Conservation (phyloP, 2,329 filamentous ascomycete genomes). For the Delphinella strobiligena region DNA sequence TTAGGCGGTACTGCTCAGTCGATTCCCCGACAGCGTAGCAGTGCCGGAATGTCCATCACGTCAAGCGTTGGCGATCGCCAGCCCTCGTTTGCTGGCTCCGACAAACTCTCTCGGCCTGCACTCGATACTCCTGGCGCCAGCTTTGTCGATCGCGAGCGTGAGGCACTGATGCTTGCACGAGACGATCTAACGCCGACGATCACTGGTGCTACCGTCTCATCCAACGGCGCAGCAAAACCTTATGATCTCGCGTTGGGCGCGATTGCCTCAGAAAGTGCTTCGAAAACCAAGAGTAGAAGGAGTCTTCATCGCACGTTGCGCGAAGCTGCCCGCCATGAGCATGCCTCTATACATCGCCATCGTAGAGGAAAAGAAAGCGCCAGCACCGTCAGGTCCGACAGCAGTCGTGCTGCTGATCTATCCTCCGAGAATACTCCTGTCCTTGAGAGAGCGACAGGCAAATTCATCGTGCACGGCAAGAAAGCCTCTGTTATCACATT, state of each 20-base stretch:
- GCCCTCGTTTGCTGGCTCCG: conserved; percentile 13
- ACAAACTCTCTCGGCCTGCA: conserved; percentile 9
- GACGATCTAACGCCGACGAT: conserved; percentile 5
- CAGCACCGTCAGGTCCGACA: conserved; percentile 37
- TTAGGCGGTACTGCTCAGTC: conserved; percentile 16
- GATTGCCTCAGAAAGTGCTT: conserved; percentile 16
- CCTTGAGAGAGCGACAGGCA: conserved; percentile 66
- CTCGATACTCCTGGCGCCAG: conserved; percentile 12
- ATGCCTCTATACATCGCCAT: conserved; percentile 48
- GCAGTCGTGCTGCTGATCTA: conserved; percentile 39
- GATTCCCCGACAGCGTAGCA: conserved; percentile 5
- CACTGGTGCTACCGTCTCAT: conserved; percentile 6
- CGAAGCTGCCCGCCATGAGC: conserved; percentile 37
- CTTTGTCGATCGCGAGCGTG: conserved; percentile 13
- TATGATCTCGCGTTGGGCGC: conserved; percentile 3
- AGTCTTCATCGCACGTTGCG: conserved; percentile 83
- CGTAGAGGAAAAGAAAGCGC: conserved; percentile 65
- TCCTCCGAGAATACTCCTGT: conserved; percentile 47
- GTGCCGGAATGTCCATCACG: conserved; percentile 2
- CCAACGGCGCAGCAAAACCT: neutral
- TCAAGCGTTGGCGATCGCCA: conserved; percentile 17
- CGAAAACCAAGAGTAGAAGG: conserved; percentile 48
- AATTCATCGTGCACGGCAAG: conserved; percentile 94
- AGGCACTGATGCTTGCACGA: conserved; percentile 4
- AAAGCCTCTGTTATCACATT: conserved; percentile 97